A percentile compares a stretch with the other conserved stretches of the same genome.
These are phyloP conservation scores for Xylaria sp. DNA, from an alignment of 2,329 filamentous ascomycete species.

Conservation along the genomic window DNA sequence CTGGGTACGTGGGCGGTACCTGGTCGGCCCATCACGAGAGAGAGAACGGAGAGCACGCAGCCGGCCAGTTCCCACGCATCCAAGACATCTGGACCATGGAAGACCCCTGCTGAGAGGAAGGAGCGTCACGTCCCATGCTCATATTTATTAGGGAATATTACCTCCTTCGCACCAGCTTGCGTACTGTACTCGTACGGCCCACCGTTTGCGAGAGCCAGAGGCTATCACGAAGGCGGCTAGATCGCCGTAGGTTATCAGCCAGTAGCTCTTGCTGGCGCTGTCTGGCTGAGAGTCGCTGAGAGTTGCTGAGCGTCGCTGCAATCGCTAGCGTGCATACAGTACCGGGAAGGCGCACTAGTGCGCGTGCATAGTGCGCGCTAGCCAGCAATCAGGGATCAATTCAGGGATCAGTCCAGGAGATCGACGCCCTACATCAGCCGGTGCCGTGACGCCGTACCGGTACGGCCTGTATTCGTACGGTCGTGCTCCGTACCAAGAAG, in stretches of 20 bases:
- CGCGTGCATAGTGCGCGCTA: no score
- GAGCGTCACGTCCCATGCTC: background rate
- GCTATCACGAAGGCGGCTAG: background rate
- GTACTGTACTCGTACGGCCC: background rate
- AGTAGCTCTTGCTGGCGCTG: background rate
- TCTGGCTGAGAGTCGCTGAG: background rate
- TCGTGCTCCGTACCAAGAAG: no score
- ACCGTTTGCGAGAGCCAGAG: background rate
- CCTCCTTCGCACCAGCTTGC: background rate
- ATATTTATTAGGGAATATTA: no score
- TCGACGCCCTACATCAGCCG: no score
- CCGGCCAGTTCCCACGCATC: slow-evolving; percentile 8
- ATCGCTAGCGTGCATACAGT: background rate
- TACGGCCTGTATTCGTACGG: no score
- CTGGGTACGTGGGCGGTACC: background rate
- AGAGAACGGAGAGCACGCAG: no score
- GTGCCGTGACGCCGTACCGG: no score
- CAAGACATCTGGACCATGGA: slow-evolving; percentile 17
- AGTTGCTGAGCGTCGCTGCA: background rate
- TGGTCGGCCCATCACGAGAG: background rate
- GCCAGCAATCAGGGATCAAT: no score
- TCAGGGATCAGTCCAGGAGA: no score
- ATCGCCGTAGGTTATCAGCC: background rate
- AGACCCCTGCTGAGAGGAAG: background rate
- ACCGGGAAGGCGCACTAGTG: no score